These are phyloP conservation scores for Fagopyrum tataricum DNA, from an alignment of 148 eudicot genomes.

Conservation along the genomic window DNA sequence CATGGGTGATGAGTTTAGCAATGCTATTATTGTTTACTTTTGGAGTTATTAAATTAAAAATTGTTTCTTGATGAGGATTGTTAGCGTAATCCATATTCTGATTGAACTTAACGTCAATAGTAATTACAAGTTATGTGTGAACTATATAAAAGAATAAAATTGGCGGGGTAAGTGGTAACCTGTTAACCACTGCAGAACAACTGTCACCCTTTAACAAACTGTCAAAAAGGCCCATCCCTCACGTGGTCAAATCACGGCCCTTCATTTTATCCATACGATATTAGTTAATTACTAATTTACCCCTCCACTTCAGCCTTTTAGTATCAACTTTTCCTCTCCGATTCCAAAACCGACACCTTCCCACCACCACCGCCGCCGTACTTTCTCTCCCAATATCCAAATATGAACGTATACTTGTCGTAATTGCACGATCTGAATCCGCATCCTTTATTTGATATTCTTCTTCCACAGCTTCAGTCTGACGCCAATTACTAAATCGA, in stretches of 20 bases:
- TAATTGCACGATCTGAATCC: not conserved
- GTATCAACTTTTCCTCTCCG: not conserved
- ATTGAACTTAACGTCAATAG: not conserved
- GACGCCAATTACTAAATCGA: not conserved
- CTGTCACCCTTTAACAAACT: not conserved
- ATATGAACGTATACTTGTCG: slow-evolving; percentile 4
- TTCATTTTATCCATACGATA: not conserved
- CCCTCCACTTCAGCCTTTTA: not conserved
- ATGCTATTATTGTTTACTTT: too few relatives aligned
- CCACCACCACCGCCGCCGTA: not conserved
- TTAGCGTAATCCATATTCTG: too few relatives aligned
- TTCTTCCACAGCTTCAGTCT: not conserved
- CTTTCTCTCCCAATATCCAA: not conserved
- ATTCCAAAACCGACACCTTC: not conserved
- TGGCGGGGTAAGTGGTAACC: not conserved
- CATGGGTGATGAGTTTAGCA: too few relatives aligned
- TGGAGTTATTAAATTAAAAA: too few relatives aligned
- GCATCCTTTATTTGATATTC: not conserved
- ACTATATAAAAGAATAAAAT: too few relatives aligned
- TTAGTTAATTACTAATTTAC: not conserved
- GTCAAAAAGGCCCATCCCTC: not conserved
- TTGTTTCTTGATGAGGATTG: too few relatives aligned
- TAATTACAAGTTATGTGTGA: not conserved
- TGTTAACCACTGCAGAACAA: not conserved
- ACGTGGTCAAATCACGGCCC: slow-evolving; percentile 8